Conservation (phyloP, 2,329 filamentous ascomycete species). For the Colletotrichum abscissum region DNA sequence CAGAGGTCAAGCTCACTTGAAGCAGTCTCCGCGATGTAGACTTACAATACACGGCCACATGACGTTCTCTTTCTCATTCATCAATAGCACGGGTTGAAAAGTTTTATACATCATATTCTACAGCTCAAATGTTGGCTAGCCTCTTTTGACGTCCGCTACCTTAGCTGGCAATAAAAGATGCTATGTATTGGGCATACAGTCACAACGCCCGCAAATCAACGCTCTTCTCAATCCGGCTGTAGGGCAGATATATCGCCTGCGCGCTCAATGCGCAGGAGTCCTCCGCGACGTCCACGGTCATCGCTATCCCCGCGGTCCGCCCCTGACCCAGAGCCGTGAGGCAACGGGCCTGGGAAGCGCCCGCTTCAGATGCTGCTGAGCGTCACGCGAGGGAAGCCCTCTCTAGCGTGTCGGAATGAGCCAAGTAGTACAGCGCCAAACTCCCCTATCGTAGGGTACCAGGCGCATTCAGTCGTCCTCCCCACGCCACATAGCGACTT, state of each 20-base stretch:
- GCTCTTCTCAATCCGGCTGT: neutral
- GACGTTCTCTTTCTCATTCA: neutral
- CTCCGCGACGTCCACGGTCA: neutral
- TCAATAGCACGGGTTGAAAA: neutral
- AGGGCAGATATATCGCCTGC: neutral
- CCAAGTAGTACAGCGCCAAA: neutral
- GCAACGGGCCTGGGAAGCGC: neutral
- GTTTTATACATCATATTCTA: conserved; percentile 36
- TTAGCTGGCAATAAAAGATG: conserved; percentile 24
- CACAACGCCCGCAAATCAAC: conserved; percentile 20
- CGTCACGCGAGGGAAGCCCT: neutral
- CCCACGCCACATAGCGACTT: neutral
- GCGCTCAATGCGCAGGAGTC: neutral
- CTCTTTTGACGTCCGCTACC: neutral
- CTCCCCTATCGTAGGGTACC: neutral
- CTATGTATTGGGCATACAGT: conserved; percentile 9
- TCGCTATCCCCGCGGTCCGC: neutral
- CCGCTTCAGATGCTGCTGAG: neutral
- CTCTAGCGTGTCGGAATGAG: neutral
- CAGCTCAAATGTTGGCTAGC: conserved; percentile 24
- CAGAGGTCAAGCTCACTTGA: neutral
- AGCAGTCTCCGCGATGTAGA: conserved; percentile 34
- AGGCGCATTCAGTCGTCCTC: neutral
- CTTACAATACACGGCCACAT: neutral
- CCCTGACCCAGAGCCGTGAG: neutral